phyloP scores from a whole-genome alignment of 192 early-diverging fungal genomes.

The Coemansia sp. region DNA sequence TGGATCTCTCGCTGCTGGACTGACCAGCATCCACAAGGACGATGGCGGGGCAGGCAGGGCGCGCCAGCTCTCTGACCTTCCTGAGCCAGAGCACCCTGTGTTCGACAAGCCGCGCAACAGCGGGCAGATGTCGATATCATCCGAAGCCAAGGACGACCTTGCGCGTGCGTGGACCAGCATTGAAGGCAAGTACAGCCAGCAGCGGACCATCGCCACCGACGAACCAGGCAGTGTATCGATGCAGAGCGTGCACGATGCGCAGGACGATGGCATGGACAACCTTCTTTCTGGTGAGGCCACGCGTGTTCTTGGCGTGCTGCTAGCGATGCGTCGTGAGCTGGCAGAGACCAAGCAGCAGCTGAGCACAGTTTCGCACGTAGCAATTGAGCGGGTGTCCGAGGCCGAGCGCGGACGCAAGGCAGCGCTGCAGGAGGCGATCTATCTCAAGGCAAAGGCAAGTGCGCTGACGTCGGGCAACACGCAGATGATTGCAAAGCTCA shows the following conservation, averaged over 20 bases:
- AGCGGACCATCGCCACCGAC: constrained; percentile 11
- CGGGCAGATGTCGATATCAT: constrained; percentile 20
- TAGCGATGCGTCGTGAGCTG: constrained; percentile 49
- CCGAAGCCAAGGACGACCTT: constrained; percentile 27
- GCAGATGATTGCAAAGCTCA: constrained; percentile 36
- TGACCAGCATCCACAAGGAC: not conserved
- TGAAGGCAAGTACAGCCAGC: constrained; percentile 38
- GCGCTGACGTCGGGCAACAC: constrained; percentile 37
- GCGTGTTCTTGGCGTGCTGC: constrained; percentile 36
- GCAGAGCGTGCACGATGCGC: constrained; percentile 11
- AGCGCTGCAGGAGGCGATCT: constrained; percentile 58
- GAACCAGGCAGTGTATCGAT: constrained; percentile 11
- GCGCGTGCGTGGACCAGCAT: constrained; percentile 22
- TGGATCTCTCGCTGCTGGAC: not conserved
- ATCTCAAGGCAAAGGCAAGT: constrained; percentile 52
- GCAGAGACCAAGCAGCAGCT: constrained; percentile 52
- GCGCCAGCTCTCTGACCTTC: constrained; percentile 6
- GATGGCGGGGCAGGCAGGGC: not conserved
- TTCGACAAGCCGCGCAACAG: constrained; percentile 14
- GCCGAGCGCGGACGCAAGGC: constrained; percentile 54
- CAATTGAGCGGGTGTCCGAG: constrained; percentile 52
- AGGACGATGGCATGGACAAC: constrained; percentile 7
- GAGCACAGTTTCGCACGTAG: constrained; percentile 43
- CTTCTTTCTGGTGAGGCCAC: constrained; percentile 17
- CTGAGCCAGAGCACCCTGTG: constrained; percentile 1